Evolutionary conservation across 176 grass and related monocot genomes (phyloP).

Genomic region (Melocanna baccifera): DNA sequence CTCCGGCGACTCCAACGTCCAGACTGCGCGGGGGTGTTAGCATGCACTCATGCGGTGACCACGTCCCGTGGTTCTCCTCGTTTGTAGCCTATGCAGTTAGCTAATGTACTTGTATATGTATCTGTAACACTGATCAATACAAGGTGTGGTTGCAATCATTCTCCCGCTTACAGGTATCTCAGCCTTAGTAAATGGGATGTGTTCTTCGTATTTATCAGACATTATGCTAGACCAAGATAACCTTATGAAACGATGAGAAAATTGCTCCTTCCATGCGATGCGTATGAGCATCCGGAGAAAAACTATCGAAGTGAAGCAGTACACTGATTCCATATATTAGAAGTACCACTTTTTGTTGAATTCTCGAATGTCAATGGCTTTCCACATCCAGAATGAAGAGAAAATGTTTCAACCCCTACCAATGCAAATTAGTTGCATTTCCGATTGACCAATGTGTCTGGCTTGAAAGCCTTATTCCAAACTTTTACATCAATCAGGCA

Average conservation of each 20-base stretch:
- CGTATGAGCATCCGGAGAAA: neutral
- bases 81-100: too few relatives aligned
- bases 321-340: neutral
- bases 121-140: too few relatives aligned
- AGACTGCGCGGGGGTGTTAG: too few relatives aligned
- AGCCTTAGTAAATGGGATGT: neutral
- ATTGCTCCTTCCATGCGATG: conserved; percentile 13
- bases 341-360: neutral
- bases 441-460: conserved; percentile 17
- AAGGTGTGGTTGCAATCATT: too few relatives aligned
- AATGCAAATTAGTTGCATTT: neutral
- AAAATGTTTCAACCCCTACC: neutral
- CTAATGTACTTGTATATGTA: too few relatives aligned
- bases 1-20: too few relatives aligned
- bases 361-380: neutral
- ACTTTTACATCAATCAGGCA: conserved; percentile 5
- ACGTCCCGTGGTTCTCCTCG: too few relatives aligned
- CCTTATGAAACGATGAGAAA: conserved; percentile 5
- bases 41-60: too few relatives aligned
- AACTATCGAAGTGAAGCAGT: neutral
- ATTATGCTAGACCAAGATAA: conserved; percentile 28
- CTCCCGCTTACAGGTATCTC: too few relatives aligned
- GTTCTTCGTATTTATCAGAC: neutral
- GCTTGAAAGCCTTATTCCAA: conserved; percentile 40
- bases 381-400: neutral